These are phyloP conservation scores for Ambrosia hybrid DNA, from an alignment of 140 eudicot genomes.

Conservation along the genomic window DNA sequence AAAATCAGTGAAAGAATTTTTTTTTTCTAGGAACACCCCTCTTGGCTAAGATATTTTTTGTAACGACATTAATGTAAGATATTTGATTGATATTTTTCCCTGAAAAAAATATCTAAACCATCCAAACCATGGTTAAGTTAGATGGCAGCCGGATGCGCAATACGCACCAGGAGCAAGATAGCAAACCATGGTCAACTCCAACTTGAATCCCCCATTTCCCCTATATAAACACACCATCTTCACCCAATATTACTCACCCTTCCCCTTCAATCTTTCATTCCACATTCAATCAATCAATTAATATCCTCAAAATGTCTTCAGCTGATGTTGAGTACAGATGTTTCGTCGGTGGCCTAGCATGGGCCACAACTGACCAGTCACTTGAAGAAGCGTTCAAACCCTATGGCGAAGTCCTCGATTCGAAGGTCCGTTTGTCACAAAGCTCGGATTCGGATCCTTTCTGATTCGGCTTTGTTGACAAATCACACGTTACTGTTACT, in stretches of 20 bases:
- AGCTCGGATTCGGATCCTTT: slow-evolving; percentile 45
- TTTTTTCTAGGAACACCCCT: too few relatives aligned
- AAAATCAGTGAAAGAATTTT: too few relatives aligned
- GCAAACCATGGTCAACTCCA: slow-evolving; percentile 1
- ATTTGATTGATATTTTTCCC: too few relatives aligned
- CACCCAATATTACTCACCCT: too few relatives aligned
- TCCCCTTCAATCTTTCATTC: neutral
- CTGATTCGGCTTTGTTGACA: slow-evolving; percentile 49
- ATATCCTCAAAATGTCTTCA: slow-evolving; percentile 38
- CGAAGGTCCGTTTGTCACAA: slow-evolving; percentile 90
- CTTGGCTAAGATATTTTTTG: too few relatives aligned
- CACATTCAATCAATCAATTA: neutral
- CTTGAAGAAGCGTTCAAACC: slow-evolving; percentile 71
- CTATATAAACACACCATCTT: neutral
- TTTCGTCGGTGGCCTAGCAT: slow-evolving; percentile 95
- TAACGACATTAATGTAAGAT: too few relatives aligned
- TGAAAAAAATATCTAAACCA: neutral
- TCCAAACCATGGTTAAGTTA: neutral
- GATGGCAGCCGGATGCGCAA: slow-evolving; percentile 8
- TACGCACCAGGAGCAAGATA: slow-evolving; percentile 27
- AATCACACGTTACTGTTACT: slow-evolving; percentile 41
- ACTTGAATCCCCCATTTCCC: neutral
- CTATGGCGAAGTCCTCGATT: slow-evolving; percentile 73
- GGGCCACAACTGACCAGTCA: slow-evolving; percentile 83
- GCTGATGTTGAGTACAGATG: slow-evolving; percentile 83